Conservation (phyloP, 768 basidiomycete genomes). For the Amanita inopinata region DNA sequence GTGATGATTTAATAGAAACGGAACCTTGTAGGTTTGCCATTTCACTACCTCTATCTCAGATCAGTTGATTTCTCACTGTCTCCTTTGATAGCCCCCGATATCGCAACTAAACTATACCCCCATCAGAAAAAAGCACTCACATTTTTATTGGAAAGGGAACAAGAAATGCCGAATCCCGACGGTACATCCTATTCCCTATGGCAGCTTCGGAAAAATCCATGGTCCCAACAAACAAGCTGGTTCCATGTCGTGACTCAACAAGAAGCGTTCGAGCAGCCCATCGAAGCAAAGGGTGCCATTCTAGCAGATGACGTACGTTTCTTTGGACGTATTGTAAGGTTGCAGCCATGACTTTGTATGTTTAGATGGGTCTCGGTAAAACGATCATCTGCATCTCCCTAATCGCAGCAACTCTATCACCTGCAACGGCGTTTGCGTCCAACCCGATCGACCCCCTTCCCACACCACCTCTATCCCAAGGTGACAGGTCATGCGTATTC, state of each 20-base stretch:
- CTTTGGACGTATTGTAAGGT: conserved; percentile 10
- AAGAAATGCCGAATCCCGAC: conserved; percentile 46
- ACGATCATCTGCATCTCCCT: conserved; percentile 94
- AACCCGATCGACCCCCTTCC: conserved; percentile 39
- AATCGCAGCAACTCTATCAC: conserved; percentile 73
- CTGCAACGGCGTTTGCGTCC: conserved; percentile 58
- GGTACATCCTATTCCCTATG: conserved; percentile 67
- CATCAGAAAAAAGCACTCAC: conserved; percentile 98
- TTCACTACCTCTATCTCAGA: conserved; percentile 12
- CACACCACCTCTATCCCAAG: conserved; percentile 50
- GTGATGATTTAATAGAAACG: conserved; percentile 79
- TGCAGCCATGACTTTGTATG: conserved; percentile 10
- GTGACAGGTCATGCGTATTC: too few relatives aligned
- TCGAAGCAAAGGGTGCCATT: conserved; percentile 78
- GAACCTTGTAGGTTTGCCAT: conserved; percentile 57
- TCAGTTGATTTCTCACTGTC: conserved; percentile 11
- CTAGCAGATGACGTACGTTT: conserved; percentile 89
- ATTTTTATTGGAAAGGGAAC: conserved; percentile 84
- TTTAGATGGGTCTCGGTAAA: conserved; percentile 95
- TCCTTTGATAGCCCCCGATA: conserved; percentile 42
- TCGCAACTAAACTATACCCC: conserved; percentile 85
- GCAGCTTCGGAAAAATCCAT: conserved; percentile 45
- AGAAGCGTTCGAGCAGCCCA: conserved; percentile 56
- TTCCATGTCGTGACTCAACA: conserved; percentile 78
- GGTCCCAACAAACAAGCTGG: conserved; percentile 47